phyloP scores from a whole-genome alignment of 345 rosid genomes.

The Clausena lansium region DNA sequence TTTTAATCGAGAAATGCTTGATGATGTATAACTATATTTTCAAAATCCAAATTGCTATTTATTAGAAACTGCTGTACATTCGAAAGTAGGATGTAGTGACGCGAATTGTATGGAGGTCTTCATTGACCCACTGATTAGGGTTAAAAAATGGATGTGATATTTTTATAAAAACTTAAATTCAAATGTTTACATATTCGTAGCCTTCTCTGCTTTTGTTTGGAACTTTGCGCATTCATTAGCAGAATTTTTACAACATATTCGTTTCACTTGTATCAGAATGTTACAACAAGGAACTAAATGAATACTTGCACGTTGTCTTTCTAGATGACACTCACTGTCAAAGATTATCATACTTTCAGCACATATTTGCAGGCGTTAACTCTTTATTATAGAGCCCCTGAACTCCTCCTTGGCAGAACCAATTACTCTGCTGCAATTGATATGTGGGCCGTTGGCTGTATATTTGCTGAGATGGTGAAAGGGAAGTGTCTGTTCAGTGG shows the following conservation, averaged over 20 bases:
- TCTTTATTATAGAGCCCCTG: background rate
- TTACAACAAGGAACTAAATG: no score
- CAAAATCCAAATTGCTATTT: no score
- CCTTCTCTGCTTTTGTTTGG: background rate
- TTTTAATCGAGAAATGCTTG: no score
- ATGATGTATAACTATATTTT: no score
- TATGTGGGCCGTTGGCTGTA: conserved; percentile 20
- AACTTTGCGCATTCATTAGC: background rate
- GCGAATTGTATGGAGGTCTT: background rate
- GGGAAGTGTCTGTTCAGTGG: background rate
- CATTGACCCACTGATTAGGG: no score
- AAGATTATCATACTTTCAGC: background rate
- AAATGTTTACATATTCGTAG: no score
- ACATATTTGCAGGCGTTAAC: background rate
- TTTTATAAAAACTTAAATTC: no score
- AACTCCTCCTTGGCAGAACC: conserved; percentile 4
- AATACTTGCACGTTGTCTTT: background rate
- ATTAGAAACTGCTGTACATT: no score
- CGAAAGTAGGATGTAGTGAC: no score
- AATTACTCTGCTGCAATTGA: conserved; percentile 5
- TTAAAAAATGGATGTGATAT: no score
- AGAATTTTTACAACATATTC: no score
- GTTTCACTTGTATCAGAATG: background rate
- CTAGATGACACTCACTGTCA: background rate
- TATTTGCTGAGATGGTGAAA: conserved; percentile 18